These are phyloP conservation scores for Rhynchospora tenuis DNA, from an alignment of 176 grass and related monocot species.

Conservation along the genomic window DNA sequence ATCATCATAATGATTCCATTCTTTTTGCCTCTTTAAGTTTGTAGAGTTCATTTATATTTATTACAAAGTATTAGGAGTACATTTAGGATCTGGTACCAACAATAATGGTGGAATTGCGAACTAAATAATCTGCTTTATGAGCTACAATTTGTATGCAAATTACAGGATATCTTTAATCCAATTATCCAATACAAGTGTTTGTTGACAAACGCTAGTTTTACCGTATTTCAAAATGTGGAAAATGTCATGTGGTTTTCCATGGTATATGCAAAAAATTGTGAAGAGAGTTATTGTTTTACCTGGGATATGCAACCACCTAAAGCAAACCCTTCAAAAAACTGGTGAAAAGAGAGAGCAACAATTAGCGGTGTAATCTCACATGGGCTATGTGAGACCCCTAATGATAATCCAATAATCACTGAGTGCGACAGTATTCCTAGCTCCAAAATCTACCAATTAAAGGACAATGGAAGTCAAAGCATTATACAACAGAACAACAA, in stretches of 20 bases:
- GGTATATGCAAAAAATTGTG: not conserved
- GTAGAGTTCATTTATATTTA: not conserved
- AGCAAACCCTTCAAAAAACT: conserved; percentile 89
- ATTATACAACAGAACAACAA: not conserved
- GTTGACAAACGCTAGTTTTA: not conserved
- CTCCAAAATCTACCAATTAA: conserved; percentile 53
- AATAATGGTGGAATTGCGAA: not conserved
- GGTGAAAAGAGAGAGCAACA: conserved; percentile 74
- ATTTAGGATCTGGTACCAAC: not conserved
- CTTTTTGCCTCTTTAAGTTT: not conserved
- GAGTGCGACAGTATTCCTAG: conserved; percentile 90
- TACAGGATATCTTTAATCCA: not conserved
- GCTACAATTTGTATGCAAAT: not conserved
- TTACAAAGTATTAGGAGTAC: not conserved
- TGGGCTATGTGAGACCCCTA: conserved; percentile 70
- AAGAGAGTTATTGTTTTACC: conserved; percentile 27
- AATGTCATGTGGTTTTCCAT: not conserved
- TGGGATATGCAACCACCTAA: conserved; percentile 76
- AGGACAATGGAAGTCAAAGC: not conserved
- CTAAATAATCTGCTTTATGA: not conserved
- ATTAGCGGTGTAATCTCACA: conserved; percentile 69
- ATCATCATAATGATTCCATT: not conserved
- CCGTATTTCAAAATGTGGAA: not conserved
- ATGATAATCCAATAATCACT: conserved; percentile 66
- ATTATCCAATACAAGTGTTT: not conserved